Evolutionary conservation across 768 basidiomycete genomes (phyloP).

Genomic region (Termitomyces sp.): DNA sequence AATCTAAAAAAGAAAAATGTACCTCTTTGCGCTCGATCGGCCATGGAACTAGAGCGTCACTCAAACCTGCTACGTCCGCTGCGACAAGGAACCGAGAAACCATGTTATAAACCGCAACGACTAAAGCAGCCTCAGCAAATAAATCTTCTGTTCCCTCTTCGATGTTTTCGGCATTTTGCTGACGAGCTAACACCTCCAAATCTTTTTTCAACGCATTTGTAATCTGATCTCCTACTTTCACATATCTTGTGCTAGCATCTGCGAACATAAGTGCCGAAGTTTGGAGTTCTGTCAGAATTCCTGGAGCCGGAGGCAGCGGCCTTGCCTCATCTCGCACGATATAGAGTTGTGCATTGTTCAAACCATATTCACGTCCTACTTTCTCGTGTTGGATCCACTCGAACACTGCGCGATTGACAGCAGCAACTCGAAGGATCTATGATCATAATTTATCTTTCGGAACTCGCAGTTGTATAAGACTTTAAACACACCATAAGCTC

Average conservation of each 20-base stretch:
- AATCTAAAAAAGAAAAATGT: neutral
- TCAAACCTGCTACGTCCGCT: slow-evolving; percentile 52
- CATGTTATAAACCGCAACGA: slow-evolving; percentile 59
- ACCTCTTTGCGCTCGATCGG: slow-evolving; percentile 42
- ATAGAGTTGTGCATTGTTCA: slow-evolving; percentile 49
- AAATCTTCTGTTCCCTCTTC: slow-evolving; percentile 32
- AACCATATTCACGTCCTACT: slow-evolving; percentile 42
- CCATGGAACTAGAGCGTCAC: slow-evolving; percentile 42
- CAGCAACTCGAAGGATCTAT: slow-evolving; percentile 47
- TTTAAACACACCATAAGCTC: slow-evolving; percentile 39
- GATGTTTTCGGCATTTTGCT: slow-evolving; percentile 17
- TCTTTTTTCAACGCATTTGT: slow-evolving; percentile 34
- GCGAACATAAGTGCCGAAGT: slow-evolving; percentile 50
- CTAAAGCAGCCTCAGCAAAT: slow-evolving; percentile 49
- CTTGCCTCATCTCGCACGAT: slow-evolving; percentile 44
- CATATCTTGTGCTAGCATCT: slow-evolving; percentile 48
- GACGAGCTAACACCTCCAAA: slow-evolving; percentile 20
- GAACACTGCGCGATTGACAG: slow-evolving; percentile 41
- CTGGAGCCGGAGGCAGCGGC: slow-evolving; percentile 31
- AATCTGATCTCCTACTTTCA: slow-evolving; percentile 36
- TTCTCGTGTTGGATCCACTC: slow-evolving; percentile 56
- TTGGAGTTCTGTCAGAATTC: slow-evolving; percentile 41
- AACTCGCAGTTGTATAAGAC: neutral
- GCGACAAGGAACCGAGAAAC: slow-evolving; percentile 62
- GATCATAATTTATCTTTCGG: neutral